Evolutionary conservation across 495 filamentous ascomycete genomes (phyloP), one percentile per base, ranked within the genome.

Genomic region (Neurospora sp.): DNA sequence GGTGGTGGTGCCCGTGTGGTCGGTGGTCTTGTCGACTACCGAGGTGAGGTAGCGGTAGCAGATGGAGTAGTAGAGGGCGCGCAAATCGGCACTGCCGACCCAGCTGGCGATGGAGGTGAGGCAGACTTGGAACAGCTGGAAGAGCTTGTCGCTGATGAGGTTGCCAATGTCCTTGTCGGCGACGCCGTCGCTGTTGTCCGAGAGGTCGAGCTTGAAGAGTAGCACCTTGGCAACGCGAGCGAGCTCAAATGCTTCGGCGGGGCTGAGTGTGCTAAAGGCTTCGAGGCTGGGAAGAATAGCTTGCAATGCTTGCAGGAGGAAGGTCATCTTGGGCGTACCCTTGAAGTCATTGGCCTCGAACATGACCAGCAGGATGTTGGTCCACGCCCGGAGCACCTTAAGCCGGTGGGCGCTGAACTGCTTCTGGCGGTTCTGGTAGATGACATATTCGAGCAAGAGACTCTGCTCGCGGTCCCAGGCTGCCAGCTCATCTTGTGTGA

Each of bases 201-300:
- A 73, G 70, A 92, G 89, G 41, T 92, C 89, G 69, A 97, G 83
- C 73, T 90, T 90, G 75, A 89, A 90, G 12, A 97, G 84, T 10
- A 99, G 83, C 14, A 90, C 87, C 77, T 92, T 92, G 6, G 92
- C 90, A 35, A 98, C 85, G 66, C 88, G 88, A 18, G 93, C 92
- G 23, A 99, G 85, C 74, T 93, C 88, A 37, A 90, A 83, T 3
- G 92, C 91, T 69, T 92, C 89, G 10, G 84, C 79, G 0, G 89
- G 83, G 75, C 91, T 89, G 2, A 90, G 86, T 27, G 88, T 84
- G 75, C 92, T 88, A 27, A 91, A 90, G 39, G 82, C 83, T 76
- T 98, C 94, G 27, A 98, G 86, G 74, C 92, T 94, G 3, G 96
- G 94, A 31, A 96, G 87, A 70, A 95, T 91, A 37, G 93, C 84